Evolutionary conservation across 208 protist species (phyloP), one percentile per base, ranked within the genome.

Genomic region (Histomonas meleagridis): DNA sequence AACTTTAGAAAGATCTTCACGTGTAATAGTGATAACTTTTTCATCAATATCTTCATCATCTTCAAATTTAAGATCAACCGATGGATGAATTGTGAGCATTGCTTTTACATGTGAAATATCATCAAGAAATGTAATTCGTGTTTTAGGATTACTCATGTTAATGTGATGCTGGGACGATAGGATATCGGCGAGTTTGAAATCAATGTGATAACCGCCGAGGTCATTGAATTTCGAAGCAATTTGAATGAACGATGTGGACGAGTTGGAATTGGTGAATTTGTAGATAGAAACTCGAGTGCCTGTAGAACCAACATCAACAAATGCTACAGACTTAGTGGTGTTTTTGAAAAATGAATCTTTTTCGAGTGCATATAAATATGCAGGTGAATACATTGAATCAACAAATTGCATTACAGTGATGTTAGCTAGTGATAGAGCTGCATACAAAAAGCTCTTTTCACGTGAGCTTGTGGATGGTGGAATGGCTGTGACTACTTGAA

Each of bases 41-140:
- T 43, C 40, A 32, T 86, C 76, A 7, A 55, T 49, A 9, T 86
- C 76, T 57, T 86, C 76, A 55, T 86, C 76, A 38, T 43, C 43
- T 32, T 86, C 76, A 12, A 43, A 86, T 28, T 51, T 32, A 14
- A 86, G 46, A 55, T 86, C 76, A 18, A 86, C 76, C 16, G 76
- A 46, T 57, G 76, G 76, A 55, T 86, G 76, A 43, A 55, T 55
- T 2, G 76, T 48, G 7, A 86, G 38, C 23, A 46, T 51, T 35
- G 51, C 76, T 86, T 86, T 86, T 5, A 46, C 76, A 32, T 18
- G 18, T 55, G 76, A 51, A 26, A 86, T 57, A 86, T 86, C 76
- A 86, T 55, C 46, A 1, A 55, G 4, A 4, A 86, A 35, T 18
- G 51, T 86, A 5, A 35, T 38, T 86, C 43, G 43, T 26, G 46